A percentile compares a stretch with the other conserved stretches of the same genome.
Evolutionary conservation across 2,329 filamentous ascomycete species (phyloP).

Genomic region (Didymella sp.): DNA sequence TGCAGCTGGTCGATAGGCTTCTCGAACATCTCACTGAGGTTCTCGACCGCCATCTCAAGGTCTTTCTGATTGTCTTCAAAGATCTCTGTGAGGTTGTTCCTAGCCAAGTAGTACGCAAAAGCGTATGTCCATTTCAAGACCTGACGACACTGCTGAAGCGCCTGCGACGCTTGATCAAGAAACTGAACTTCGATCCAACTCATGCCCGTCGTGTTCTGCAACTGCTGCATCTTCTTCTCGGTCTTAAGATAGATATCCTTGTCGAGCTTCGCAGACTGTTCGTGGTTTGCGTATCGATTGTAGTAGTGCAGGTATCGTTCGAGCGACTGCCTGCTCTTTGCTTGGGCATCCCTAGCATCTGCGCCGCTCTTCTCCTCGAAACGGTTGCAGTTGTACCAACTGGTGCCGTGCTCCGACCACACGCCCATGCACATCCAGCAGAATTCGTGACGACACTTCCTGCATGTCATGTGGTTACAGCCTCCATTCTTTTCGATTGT

Average conservation of each 20-base stretch:
- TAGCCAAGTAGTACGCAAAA: constrained; percentile 95
- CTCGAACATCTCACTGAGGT: constrained; percentile 98
- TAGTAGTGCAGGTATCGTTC: constrained; percentile 99
- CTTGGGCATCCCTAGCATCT: constrained; percentile 90
- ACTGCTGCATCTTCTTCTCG: constrained; percentile 97
- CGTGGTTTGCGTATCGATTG: constrained; percentile 98
- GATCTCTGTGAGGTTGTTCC: constrained; percentile 95
- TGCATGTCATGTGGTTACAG: constrained; percentile 97
- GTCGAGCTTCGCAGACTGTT: constrained; percentile 94
- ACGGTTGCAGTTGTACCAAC: constrained; percentile 99
- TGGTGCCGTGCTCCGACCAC: constrained; percentile 98
- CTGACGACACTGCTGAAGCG: constrained; percentile 94
- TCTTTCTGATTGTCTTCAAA: constrained; percentile 99
- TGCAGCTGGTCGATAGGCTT: constrained; percentile 89
- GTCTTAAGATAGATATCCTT: constrained; percentile 96
- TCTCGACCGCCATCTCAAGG: constrained; percentile 95
- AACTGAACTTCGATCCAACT: constrained; percentile 99
- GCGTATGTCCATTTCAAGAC: constrained; percentile 99
- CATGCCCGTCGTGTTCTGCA: constrained; percentile 92
- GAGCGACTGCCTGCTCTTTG: constrained; percentile 85
- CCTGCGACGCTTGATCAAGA: constrained; percentile 88
- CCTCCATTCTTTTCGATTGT: constrained; percentile 99
- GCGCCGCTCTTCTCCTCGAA: constrained; percentile 95
- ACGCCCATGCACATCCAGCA: constrained; percentile 99
- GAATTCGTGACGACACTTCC: constrained; percentile 95